Evolutionary conservation across 2,329 filamentous ascomycete genomes (phyloP).

Genomic region (Chalara sp.): DNA sequence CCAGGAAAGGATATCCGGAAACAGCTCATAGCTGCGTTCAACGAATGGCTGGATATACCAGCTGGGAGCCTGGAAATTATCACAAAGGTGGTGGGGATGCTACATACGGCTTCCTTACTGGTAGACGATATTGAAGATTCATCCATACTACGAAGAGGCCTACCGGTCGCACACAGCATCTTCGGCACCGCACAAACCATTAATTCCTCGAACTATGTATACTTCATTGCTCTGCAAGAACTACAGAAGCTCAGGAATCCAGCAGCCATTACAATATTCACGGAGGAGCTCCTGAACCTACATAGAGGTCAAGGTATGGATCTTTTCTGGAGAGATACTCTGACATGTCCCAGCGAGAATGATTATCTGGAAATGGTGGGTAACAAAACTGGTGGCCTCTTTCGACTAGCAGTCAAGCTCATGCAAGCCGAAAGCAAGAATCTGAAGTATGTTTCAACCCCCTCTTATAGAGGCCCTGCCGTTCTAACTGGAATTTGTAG

Average conservation of each 20-base stretch:
- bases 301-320: slow-evolving; percentile 89
- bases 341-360: slow-evolving; percentile 78
- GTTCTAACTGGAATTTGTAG: slow-evolving; percentile 22
- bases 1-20: slow-evolving; percentile 81
- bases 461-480: neutral
- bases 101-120: slow-evolving; percentile 77
- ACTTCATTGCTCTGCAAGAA: slow-evolving; percentile 73
- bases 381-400: slow-evolving; percentile 85
- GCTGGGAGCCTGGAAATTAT: slow-evolving; percentile 63
- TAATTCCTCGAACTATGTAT: slow-evolving; percentile 85
- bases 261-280: slow-evolving; percentile 62
- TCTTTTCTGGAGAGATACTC: slow-evolving; percentile 79
- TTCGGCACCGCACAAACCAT: slow-evolving; percentile 85
- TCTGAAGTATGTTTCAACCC: slow-evolving; percentile 28
- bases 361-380: slow-evolving; percentile 93
- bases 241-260: slow-evolving; percentile 65
- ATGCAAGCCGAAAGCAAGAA: slow-evolving; percentile 69
- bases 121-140: slow-evolving; percentile 86
- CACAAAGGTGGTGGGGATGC: slow-evolving; percentile 74
- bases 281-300: slow-evolving; percentile 76
- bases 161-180: slow-evolving; percentile 77
- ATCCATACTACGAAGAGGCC: slow-evolving; percentile 67
- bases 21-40: slow-evolving; percentile 75
- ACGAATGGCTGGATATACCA: slow-evolving; percentile 72
- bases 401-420: slow-evolving; percentile 76